These are phyloP conservation scores for Pseudophaeomoniella oleicola DNA, from an alignment of 2,329 filamentous ascomycete genomes.

Conservation along the genomic window DNA sequence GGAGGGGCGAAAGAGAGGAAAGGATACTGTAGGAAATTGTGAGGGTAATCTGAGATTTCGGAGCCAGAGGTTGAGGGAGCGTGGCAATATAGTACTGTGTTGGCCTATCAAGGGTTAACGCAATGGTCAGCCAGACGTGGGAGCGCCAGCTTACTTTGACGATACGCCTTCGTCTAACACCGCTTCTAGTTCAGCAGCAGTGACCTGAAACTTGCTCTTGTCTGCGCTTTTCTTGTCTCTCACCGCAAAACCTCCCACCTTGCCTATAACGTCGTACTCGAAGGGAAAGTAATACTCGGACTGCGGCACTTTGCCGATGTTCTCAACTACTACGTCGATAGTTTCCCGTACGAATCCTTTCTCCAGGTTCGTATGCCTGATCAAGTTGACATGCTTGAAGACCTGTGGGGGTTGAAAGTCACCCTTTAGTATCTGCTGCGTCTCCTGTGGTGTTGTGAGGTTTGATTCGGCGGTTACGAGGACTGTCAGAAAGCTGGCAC, in stretches of 20 bases:
- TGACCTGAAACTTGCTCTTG: constrained; percentile 52
- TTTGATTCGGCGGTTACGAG: constrained; percentile 8
- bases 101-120: constrained; percentile 32
- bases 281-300: constrained; percentile 88
- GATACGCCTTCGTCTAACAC: constrained; percentile 28
- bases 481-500: constrained; percentile 1
- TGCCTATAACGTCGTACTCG: constrained; percentile 57
- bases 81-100: constrained; percentile 73
- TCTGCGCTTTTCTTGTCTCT: constrained; percentile 74
- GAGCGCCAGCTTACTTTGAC: constrained; percentile 35
- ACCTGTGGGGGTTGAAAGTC: constrained; percentile 72
- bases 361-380: constrained; percentile 80
- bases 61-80: constrained; percentile 59
- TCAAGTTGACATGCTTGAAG: constrained; percentile 86
- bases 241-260: constrained; percentile 75
- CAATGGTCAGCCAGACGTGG: constrained; percentile 7
- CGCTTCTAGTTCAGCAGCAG: constrained; percentile 49
- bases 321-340: constrained; percentile 89
- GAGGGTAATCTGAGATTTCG: constrained; percentile 68
- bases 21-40: constrained; percentile 75
- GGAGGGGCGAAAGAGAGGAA: constrained; percentile 64
- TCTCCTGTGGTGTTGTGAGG: constrained; percentile 8
- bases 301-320: constrained; percentile 63
- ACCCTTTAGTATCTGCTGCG: constrained; percentile 21
- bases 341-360: constrained; percentile 84